Evolutionary conservation across 768 basidiomycete species (phyloP).

Genomic region (Suillus subalutaceus): DNA sequence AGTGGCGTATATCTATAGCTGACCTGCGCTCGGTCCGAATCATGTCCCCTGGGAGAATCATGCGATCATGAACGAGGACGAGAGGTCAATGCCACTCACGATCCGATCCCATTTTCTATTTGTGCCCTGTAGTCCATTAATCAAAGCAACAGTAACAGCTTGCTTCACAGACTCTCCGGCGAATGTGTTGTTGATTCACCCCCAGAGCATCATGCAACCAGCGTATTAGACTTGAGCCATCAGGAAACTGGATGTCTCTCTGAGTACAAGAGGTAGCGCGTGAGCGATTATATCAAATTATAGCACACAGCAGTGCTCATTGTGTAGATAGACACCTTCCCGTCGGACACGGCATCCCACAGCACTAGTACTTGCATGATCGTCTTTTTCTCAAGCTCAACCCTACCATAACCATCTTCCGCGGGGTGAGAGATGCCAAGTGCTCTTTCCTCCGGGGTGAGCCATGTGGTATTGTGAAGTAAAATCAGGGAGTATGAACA

Average conservation of each 20-base stretch:
- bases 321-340: slow-evolving; percentile 55
- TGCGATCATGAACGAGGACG: neutral
- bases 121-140: slow-evolving; percentile 56
- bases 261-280: neutral
- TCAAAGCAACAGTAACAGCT: slow-evolving; percentile 74
- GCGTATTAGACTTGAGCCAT: slow-evolving; percentile 67
- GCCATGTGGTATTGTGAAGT: neutral
- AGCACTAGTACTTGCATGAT: slow-evolving; percentile 42
- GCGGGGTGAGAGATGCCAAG: slow-evolving; percentile 59
- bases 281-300: too few relatives aligned
- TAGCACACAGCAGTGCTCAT: slow-evolving; percentile 42
- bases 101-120: slow-evolving; percentile 78
- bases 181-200: neutral
- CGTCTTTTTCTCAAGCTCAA: slow-evolving; percentile 29
- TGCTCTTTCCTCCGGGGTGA: neutral
- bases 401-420: slow-evolving; percentile 43
- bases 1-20: neutral
- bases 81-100: slow-evolving; percentile 46
- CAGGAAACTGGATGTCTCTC: slow-evolving; percentile 47
- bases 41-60: neutral
- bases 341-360: slow-evolving; percentile 59
- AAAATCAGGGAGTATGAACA: neutral
- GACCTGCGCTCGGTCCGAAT: neutral
- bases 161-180: slow-evolving; percentile 81
- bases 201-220: slow-evolving; percentile 22